phyloP scores from a whole-genome alignment of 495 filamentous ascomycete genomes.

The Tetracladium marchalianum region DNA sequence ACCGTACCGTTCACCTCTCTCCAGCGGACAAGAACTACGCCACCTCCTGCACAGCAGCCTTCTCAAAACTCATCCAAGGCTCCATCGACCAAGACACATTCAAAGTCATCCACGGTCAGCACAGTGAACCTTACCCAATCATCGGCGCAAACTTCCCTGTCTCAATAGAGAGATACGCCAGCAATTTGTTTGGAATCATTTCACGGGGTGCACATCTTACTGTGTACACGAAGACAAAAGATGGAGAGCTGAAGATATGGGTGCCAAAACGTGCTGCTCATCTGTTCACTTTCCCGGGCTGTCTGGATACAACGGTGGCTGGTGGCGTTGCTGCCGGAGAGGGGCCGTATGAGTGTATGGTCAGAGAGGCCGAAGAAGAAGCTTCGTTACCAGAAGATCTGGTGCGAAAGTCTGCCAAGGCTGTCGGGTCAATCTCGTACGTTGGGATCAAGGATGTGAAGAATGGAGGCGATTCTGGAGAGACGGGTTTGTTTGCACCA shows the following conservation, averaged over 20 bases:
- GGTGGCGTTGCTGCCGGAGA: constrained; percentile 37
- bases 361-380: constrained; percentile 46
- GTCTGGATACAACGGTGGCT: constrained; percentile 47
- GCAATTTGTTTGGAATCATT: constrained; percentile 40
- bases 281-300: constrained; percentile 39
- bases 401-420: constrained; percentile 21
- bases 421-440: constrained; percentile 32
- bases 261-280: constrained; percentile 33
- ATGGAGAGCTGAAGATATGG: constrained; percentile 35
- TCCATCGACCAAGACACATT: constrained; percentile 29
- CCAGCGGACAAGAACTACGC: constrained; percentile 14
- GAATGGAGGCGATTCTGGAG: constrained; percentile 22
- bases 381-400: constrained; percentile 29
- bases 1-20: constrained; percentile 21
- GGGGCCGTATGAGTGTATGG: constrained; percentile 35
- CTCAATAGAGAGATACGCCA: constrained; percentile 36
- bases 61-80: constrained; percentile 25
- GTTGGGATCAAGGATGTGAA: constrained; percentile 17
- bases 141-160: constrained; percentile 29
- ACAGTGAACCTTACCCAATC: constrained; percentile 38
- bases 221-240: constrained; percentile 27
- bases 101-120: constrained; percentile 25
- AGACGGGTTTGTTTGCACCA: constrained; percentile 29
- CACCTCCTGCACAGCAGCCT: constrained; percentile 18
- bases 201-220: constrained; percentile 39